A percentile compares a stretch with the other conserved stretches of the same genome.
These are phyloP conservation scores for Cynara cardunculus DNA, from an alignment of 129 eudicot species.

Conservation along the genomic window DNA sequence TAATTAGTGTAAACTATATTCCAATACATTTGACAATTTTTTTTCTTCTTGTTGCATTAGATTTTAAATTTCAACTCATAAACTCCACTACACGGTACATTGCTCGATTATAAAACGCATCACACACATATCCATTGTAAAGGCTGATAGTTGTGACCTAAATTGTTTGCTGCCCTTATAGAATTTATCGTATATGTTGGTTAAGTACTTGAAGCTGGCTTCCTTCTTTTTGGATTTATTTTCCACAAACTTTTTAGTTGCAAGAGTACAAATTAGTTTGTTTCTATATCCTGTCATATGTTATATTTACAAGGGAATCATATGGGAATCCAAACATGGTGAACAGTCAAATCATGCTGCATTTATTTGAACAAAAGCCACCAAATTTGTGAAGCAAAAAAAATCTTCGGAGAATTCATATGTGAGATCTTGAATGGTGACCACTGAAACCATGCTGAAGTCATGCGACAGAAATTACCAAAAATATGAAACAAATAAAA, in stretches of 20 bases:
- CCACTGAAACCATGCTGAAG: neutral
- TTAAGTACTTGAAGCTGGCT: neutral
- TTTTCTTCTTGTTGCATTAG: neutral
- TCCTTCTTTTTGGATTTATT: neutral
- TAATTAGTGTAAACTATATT: neutral
- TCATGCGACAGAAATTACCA: neutral
- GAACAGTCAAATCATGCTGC: neutral
- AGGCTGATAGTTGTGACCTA: neutral
- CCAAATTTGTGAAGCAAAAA: neutral
- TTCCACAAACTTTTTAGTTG: neutral
- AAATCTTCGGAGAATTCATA: neutral
- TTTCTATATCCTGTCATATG: neutral
- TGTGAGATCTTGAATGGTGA: neutral
- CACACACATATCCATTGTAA: neutral
- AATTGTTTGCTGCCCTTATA: neutral
- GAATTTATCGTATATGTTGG: neutral
- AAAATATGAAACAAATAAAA: neutral
- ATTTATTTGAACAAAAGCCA: neutral
- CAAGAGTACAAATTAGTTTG: neutral
- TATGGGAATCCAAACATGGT: neutral
- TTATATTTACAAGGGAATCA: slow-evolving; percentile 1
- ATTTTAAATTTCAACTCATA: neutral
- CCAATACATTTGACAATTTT: neutral
- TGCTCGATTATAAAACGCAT: neutral
- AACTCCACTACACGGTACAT: neutral